Base-by-base conservation (phyloP, 2,329 filamentous ascomycete species). In the Ophiocordyceps camponoti-floridani region DNA sequence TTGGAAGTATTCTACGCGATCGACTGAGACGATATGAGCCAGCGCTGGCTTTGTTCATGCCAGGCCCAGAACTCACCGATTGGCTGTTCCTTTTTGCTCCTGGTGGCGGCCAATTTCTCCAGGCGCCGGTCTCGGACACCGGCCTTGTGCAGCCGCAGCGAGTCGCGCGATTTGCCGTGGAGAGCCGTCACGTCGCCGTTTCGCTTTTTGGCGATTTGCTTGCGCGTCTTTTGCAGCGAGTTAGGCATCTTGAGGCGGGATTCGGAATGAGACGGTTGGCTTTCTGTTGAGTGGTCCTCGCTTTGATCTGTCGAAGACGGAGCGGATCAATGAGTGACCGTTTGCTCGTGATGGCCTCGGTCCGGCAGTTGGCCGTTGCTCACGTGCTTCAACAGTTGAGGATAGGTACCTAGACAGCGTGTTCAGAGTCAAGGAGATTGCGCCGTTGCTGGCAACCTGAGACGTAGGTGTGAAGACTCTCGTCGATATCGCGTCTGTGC, bases 131-230 rank as follows among this genome's bases (percentile, higher is more conserved):
- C 88, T 61, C 91, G 74, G 50, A 80, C 73, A 49, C 77, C 75
- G 18, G 91, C 91, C 54, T 79, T 75, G 59, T 86, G 82, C 50
- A 96, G 68, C 44, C 85, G 76, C 56, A 82, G 76, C 4, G 87
- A 84, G 67, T 96, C 85, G 52, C 91, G 74, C 48, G 87, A 94
- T 59, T 86, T 86, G 62, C 87, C 82, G 57, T 96, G 89, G 19
- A 96, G 71, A 12, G 81, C 72, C 28, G 80, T 79, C 42, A 85
- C 72, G 37, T 78, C 77, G 18, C 78, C 77, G 51, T 78, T 77
- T 52, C 82, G 78, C 72, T 95, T 95, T 68, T 94, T 94, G 31
- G 78, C 69, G 51, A 96, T 89, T 51, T 86, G 78, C 66, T 96
- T 96, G 50, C 83, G 77, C 18, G 91, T 83, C 60, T 95, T 96